Conservation (phyloP, 1,284 basidiomycete species). For the Pterula multifida region DNA sequence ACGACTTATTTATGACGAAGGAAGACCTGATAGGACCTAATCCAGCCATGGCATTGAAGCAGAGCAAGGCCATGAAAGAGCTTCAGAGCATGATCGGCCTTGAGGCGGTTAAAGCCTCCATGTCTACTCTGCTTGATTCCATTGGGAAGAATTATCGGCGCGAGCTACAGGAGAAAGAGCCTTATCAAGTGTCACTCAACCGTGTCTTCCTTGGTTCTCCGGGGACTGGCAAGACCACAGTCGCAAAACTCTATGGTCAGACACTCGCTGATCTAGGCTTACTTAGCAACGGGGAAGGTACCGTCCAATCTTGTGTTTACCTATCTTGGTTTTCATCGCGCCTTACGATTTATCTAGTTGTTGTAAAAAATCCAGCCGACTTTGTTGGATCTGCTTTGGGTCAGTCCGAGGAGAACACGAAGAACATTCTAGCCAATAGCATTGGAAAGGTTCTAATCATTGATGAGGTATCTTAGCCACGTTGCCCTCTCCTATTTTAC, state of each 20-base stretch:
- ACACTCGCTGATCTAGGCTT: conserved; percentile 47
- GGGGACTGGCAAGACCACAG: conserved; percentile 59
- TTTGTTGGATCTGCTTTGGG: conserved; percentile 45
- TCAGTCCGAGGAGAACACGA: conserved; percentile 50
- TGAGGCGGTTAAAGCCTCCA: conserved; percentile 39
- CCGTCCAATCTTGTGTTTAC: conserved; percentile 5
- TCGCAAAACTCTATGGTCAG: conserved; percentile 50
- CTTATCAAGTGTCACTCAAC: conserved; percentile 42
- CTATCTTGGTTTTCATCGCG: conserved; percentile 1
- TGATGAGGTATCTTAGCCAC: conserved; percentile 45
- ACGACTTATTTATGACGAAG: conserved; percentile 36
- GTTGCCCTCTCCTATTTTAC: not conserved
- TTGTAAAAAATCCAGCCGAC: conserved; percentile 54
- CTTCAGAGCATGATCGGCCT: conserved; percentile 45
- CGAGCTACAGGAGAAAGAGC: conserved; percentile 42
- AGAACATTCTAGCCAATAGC: conserved; percentile 40
- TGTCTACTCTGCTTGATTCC: conserved; percentile 33
- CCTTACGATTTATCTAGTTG: conserved; percentile 24
- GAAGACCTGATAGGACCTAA: conserved; percentile 56
- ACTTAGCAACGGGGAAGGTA: conserved; percentile 57
- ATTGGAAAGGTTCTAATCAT: conserved; percentile 56
- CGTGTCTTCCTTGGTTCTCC: conserved; percentile 52
- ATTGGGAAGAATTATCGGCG: conserved; percentile 44
- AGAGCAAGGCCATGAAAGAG: conserved; percentile 37
- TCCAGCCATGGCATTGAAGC: conserved; percentile 32